Percentiles rank a stretch among this genome's conserved stretches.
Conservation (phyloP, 306 rosid species). For the Prunus mongolica region DNA sequence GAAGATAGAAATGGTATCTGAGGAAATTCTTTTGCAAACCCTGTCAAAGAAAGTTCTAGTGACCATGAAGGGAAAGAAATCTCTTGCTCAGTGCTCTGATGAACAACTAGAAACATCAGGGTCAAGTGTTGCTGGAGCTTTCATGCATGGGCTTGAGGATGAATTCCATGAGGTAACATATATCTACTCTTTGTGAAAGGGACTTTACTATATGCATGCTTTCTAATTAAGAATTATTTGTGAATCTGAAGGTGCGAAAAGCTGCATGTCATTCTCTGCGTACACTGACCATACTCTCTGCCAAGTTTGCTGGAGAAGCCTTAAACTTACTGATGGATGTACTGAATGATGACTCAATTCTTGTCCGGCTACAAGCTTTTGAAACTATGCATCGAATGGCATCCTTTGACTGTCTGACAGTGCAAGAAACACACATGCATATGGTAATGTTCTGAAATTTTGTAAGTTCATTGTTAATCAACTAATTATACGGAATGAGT, state of each 20-base stretch:
- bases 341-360: slow-evolving; percentile 64
- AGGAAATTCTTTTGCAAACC: slow-evolving; percentile 77
- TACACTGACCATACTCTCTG: slow-evolving; percentile 48
- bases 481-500: not conserved
- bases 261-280: slow-evolving; percentile 65
- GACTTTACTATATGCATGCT: not conserved
- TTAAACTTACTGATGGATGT: slow-evolving; percentile 62
- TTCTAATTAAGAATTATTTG: slow-evolving; percentile 9
- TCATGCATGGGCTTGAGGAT: slow-evolving; percentile 93
- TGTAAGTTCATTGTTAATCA: not conserved
- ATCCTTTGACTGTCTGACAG: slow-evolving; percentile 38
- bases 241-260: slow-evolving; percentile 63
- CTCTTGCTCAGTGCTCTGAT: slow-evolving; percentile 31
- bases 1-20: slow-evolving; percentile 58
- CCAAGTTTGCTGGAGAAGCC: slow-evolving; percentile 60
- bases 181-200: not conserved
- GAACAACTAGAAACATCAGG: slow-evolving; percentile 48
- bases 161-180: slow-evolving; percentile 75
- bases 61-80: slow-evolving; percentile 38
- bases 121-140: slow-evolving; percentile 66
- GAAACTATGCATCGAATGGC: slow-evolving; percentile 82
- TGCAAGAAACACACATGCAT: slow-evolving; percentile 69
- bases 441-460: slow-evolving; percentile 46
- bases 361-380: slow-evolving; percentile 69
- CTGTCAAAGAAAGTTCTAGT: slow-evolving; percentile 64